Conservation (phyloP, 345 rosid species). For the Moringa oleifera region DNA sequence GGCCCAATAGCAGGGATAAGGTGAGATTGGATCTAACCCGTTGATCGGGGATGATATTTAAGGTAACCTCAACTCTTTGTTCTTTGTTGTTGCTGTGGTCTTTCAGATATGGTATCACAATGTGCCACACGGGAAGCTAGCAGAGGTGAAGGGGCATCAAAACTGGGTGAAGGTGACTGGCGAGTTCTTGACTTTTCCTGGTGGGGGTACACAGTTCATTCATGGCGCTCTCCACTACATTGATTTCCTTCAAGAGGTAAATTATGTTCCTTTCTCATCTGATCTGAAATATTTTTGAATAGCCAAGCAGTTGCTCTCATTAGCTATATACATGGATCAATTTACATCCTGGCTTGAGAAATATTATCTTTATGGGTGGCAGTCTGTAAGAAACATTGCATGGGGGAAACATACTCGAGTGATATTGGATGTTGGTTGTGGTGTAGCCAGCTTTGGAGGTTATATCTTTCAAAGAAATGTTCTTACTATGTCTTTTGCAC, state of each 20-base stretch:
- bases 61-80: not conserved
- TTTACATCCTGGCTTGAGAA: not conserved
- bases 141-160: constrained; percentile 88
- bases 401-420: constrained; percentile 90
- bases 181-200: constrained; percentile 89
- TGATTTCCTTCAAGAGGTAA: constrained; percentile 67
- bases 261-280: constrained; percentile 7
- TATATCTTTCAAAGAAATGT: constrained; percentile 83
- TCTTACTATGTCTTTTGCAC: constrained; percentile 90
- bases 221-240: constrained; percentile 93
- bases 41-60: not conserved
- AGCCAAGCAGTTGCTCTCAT: too few species aligned
- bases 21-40: constrained; percentile 24
- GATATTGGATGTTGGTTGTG: constrained; percentile 86
- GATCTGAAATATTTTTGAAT: too few species aligned
- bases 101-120: constrained; percentile 91
- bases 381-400: constrained; percentile 63
- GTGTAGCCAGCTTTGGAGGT: constrained; percentile 95
- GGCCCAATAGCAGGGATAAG: constrained; percentile 92
- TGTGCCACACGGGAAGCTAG: constrained; percentile 76
- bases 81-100: constrained; percentile 3
- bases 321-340: too few species aligned
- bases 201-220: constrained; percentile 96
- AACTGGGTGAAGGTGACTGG: constrained; percentile 94
- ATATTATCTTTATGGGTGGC: constrained; percentile 8